Percentiles rank a stretch among this genome's conserved stretches.
Conservation (phyloP, 371 early-diverging fungal species). For the Basidiobolus meristosporus region DNA sequence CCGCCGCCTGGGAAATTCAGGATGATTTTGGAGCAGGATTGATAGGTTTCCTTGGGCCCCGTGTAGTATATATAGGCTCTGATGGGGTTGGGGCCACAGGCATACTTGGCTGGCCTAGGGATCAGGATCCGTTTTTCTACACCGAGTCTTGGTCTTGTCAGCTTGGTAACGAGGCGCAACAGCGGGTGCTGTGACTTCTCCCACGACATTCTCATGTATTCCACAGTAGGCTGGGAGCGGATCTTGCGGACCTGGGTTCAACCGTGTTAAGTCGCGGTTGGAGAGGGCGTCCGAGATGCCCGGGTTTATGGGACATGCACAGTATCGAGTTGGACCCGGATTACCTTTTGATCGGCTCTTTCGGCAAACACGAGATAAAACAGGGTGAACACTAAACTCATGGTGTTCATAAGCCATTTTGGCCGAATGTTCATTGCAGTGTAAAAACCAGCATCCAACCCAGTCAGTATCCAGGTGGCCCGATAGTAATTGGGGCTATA, state of each 20-base stretch:
- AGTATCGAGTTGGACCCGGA: no score
- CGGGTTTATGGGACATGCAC: no score
- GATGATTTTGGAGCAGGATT: constrained; percentile 9
- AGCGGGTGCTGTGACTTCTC: constrained; percentile 59
- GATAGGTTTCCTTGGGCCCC: constrained; percentile 10
- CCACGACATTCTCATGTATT: constrained; percentile 81
- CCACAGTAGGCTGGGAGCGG: constrained; percentile 57
- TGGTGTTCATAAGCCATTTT: constrained; percentile 43
- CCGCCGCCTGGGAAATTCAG: constrained; percentile 49
- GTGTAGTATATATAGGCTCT: constrained; percentile 11
- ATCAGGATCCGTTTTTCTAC: constrained; percentile 27
- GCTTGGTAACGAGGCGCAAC: constrained; percentile 23
- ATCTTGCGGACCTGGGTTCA: constrained; percentile 35
- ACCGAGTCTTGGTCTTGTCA: constrained; percentile 28
- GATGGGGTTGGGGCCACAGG: constrained; percentile 8
- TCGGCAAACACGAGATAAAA: constrained; percentile 78
- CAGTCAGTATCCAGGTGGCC: constrained; percentile 78
- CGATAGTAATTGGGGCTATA: constrained; percentile 86
- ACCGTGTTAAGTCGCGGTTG: no score
- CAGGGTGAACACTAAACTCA: constrained; percentile 52
- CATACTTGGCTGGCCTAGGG: constrained; percentile 15
- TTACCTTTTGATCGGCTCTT: constrained; percentile 66
- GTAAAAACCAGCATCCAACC: constrained; percentile 88
- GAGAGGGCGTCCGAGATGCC: no score
- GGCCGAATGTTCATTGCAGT: constrained; percentile 75